These are phyloP conservation scores for Coffea eugenioides DNA, from an alignment of 257 asterid species.

Conservation along the genomic window DNA sequence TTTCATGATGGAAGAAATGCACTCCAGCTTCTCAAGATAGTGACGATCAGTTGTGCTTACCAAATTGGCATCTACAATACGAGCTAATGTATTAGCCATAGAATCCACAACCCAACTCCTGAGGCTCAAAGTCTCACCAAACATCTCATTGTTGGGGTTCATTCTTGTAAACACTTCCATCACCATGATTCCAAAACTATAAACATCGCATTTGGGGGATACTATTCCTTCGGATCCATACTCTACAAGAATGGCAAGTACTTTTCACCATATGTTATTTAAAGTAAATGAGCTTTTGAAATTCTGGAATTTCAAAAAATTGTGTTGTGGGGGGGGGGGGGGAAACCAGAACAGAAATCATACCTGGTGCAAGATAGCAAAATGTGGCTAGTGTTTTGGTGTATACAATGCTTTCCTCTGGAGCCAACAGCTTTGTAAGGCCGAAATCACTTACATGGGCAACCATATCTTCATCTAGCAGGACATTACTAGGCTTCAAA, in stretches of 20 bases:
- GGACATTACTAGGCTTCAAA: conserved; percentile 19
- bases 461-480: conserved; percentile 4
- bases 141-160: not conserved
- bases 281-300: not conserved
- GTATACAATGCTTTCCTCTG: not conserved
- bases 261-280: too few species aligned
- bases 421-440: conserved; percentile 3
- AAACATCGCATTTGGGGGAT: conserved; percentile 2
- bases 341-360: too few species aligned
- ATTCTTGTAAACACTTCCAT: conserved; percentile 1
- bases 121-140: not conserved
- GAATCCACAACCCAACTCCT: conserved; percentile 4
- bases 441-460: conserved; percentile 22
- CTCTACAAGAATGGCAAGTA: not conserved
- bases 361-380: conserved; percentile 23
- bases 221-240: not conserved
- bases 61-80: not conserved
- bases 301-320: not conserved
- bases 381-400: conserved; percentile 15
- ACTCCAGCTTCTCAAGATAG: not conserved
- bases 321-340: too few species aligned
- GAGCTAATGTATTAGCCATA: not conserved
- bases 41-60: not conserved
- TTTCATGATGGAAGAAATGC: conserved; percentile 1
- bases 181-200: conserved; percentile 6